Conservation (phyloP, 169 alveolate species). For the Theileria equi region DNA sequence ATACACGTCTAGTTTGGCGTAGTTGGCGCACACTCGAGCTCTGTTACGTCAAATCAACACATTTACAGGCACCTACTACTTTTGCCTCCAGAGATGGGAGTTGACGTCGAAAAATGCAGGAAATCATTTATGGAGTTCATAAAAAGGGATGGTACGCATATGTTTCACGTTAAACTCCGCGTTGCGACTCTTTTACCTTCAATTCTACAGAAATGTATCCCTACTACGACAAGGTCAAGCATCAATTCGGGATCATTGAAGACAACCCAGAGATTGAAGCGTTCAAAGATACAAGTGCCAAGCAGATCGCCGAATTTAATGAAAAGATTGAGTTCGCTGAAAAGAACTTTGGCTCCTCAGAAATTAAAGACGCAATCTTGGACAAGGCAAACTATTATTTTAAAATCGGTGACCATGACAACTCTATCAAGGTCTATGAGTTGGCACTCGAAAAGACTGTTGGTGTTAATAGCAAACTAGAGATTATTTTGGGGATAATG, state of each 20-base stretch:
- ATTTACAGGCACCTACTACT: conserved; percentile 45
- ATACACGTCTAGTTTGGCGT: not conserved
- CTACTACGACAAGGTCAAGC: conserved; percentile 60
- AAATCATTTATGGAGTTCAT: conserved; percentile 37
- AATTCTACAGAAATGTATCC: conserved; percentile 64
- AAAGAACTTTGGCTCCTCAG: conserved; percentile 87
- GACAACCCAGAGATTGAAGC: conserved; percentile 56
- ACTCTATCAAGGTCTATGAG: conserved; percentile 75
- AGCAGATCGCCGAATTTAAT: conserved; percentile 74
- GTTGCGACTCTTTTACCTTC: too few species aligned
- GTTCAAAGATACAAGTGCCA: conserved; percentile 59
- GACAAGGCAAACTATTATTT: conserved; percentile 83
- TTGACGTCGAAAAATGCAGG: conserved; percentile 25
- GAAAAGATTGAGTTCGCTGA: conserved; percentile 84
- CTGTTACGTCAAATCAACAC: not conserved
- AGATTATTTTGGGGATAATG: conserved; percentile 69
- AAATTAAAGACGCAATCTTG: conserved; percentile 86
- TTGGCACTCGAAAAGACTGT: conserved; percentile 75
- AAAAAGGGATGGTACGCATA: conserved; percentile 27
- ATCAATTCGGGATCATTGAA: conserved; percentile 55
- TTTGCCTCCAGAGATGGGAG: conserved; percentile 28
- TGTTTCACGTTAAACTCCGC: too few species aligned
- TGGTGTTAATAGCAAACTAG: conserved; percentile 77
- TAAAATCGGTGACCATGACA: conserved; percentile 78
- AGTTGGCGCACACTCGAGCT: not conserved